These are phyloP conservation scores for Dianthus caryophyllus DNA, from an alignment of 148 eudicot genomes.

Conservation along the genomic window DNA sequence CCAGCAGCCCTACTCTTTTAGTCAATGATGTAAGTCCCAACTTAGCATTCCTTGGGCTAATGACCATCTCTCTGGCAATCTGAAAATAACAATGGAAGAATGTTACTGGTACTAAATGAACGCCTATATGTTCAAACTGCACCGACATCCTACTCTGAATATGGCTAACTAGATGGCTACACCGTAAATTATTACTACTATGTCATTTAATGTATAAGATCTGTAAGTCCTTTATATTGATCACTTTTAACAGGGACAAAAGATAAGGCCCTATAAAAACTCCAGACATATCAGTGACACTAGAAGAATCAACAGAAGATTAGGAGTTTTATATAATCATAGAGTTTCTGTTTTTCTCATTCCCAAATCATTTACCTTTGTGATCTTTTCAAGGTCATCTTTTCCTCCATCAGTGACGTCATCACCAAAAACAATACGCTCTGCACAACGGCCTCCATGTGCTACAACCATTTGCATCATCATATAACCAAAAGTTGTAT, in stretches of 20 bases:
- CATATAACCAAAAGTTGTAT: conserved; percentile 88
- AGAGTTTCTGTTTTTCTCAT: not conserved
- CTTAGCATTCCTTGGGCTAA: conserved; percentile 78
- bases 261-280: not conserved
- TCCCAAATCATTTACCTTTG: conserved; percentile 19
- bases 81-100: conserved; percentile 26
- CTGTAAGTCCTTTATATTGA: not conserved
- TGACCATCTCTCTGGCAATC: conserved; percentile 95
- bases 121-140: not conserved
- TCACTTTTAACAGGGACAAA: not conserved
- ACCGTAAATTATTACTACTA: not conserved
- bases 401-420: conserved; percentile 86
- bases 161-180: not conserved
- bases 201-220: not conserved
- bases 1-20: conserved; percentile 50
- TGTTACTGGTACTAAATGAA: not conserved
- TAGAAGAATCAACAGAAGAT: not conserved
- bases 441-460: conserved; percentile 94
- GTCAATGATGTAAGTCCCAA: conserved; percentile 73
- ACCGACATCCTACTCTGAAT: not conserved
- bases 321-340: not conserved
- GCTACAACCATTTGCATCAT: conserved; percentile 98
- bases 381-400: conserved; percentile 79
- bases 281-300: not conserved
- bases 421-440: conserved; percentile 77